These are phyloP conservation scores for Lithospermum erythrorhizon DNA, from an alignment of 257 asterid species.

Conservation along the genomic window DNA sequence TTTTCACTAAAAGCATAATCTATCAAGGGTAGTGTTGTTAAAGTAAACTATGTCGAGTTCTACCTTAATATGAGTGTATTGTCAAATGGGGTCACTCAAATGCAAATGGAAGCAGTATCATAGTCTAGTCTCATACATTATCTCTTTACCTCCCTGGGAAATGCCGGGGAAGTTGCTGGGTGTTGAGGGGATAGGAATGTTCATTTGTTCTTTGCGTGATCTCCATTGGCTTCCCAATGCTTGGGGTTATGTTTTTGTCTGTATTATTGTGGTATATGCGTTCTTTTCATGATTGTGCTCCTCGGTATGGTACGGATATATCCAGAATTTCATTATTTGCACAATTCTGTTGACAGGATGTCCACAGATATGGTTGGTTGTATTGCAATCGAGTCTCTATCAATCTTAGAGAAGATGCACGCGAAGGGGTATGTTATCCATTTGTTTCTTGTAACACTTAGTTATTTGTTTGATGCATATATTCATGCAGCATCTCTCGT, in stretches of 20 bases:
- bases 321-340: neutral
- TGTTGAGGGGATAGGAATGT: neutral
- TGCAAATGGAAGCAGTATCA: neutral
- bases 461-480: neutral
- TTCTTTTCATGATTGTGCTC: neutral
- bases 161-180: neutral
- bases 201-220: neutral
- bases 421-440: slow-evolving; percentile 25
- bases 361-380: slow-evolving; percentile 44
- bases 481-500: neutral
- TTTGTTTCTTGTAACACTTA: neutral
- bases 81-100: neutral
- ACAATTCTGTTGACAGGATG: slow-evolving; percentile 21
- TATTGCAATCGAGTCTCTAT: slow-evolving; percentile 36
- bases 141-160: neutral
- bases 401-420: slow-evolving; percentile 37
- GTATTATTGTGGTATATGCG: neutral
- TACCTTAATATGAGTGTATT: too few species aligned
- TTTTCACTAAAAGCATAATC: too few species aligned
- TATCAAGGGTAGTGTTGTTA: neutral
- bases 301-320: neutral
- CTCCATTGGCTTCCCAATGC: neutral
- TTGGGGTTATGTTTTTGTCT: neutral
- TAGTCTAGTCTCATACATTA: neutral
- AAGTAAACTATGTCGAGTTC: neutral